phyloP scores from a whole-genome alignment of 306 rosid species.

The Prunus fruticosa region DNA sequence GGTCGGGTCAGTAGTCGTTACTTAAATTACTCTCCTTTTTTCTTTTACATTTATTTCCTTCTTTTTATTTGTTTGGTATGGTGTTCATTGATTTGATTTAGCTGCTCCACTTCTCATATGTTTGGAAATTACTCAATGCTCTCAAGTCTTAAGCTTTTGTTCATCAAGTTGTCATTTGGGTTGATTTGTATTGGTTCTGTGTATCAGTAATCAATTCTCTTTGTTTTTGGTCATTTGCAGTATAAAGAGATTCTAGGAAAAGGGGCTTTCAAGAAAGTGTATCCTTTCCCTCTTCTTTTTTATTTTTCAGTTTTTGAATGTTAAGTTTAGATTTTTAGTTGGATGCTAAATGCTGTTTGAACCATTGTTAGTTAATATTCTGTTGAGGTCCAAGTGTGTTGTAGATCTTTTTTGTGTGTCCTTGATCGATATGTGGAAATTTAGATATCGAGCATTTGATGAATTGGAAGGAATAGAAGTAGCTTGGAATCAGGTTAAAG shows the following conservation, averaged over 20 bases:
- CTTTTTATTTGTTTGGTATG: too few relatives aligned
- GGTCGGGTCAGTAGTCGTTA: conserved; percentile 69
- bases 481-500: conserved; percentile 98
- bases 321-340: neutral
- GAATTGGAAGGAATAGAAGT: conserved; percentile 98
- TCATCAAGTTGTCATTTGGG: neutral
- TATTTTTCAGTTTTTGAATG: neutral
- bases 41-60: neutral
- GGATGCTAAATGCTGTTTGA: neutral
- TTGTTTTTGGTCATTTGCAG: conserved; percentile 44
- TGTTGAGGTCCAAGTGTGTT: neutral
- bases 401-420: conserved; percentile 23
- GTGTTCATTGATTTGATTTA: neutral
- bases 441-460: conserved; percentile 94
- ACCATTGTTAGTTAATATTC: neutral
- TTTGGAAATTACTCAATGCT: neutral
- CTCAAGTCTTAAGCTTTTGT: neutral
- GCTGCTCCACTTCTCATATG: neutral
- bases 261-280: conserved; percentile 99
- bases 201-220: conserved; percentile 9
- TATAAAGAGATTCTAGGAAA: conserved; percentile 87
- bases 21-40: neutral
- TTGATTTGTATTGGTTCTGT: conserved; percentile 10
- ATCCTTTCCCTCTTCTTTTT: conserved; percentile 48
- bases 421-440: conserved; percentile 49